phyloP scores from a whole-genome alignment of 1,284 basidiomycete species.

The Ceratobasidium papillatum region DNA sequence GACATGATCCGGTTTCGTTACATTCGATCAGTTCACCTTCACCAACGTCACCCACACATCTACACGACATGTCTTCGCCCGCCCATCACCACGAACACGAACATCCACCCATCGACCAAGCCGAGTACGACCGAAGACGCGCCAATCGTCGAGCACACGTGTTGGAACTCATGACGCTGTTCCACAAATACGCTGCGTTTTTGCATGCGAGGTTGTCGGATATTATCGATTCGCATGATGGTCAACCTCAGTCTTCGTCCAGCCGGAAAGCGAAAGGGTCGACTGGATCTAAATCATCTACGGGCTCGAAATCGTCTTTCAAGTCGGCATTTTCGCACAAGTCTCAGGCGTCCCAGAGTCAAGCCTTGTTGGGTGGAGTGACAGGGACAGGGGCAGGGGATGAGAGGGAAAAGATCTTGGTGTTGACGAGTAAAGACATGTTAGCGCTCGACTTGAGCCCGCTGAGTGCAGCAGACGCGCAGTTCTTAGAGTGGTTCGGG shows the following conservation, averaged over 20 bases:
- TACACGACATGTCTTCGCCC: no score
- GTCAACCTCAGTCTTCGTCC: conserved; percentile 56
- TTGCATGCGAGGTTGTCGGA: conserved; percentile 61
- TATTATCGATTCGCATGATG: conserved; percentile 53
- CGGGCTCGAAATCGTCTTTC: conserved; percentile 17
- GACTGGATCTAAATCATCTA: conserved; percentile 35
- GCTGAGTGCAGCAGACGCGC: conserved; percentile 69
- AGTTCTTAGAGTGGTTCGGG: conserved; percentile 77
- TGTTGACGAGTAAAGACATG: conserved; percentile 66
- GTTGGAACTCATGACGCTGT: conserved; percentile 72
- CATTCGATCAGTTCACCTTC: conserved; percentile 58
- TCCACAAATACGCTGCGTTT: conserved; percentile 73
- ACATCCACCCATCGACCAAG: background rate
- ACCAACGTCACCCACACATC: conserved; percentile 48
- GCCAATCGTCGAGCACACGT: conserved; percentile 58
- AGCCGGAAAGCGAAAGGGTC: conserved; percentile 47
- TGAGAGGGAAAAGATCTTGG: conserved; percentile 47
- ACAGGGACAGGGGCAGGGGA: no score
- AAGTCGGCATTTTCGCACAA: background rate
- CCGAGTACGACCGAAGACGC: conserved; percentile 1
- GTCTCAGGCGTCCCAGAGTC: background rate
- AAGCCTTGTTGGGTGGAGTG: conserved; percentile 34
- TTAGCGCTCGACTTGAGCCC: conserved; percentile 74
- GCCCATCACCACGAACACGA: background rate
- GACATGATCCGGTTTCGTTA: background rate